Percentiles rank a stretch among this genome's conserved stretches.
Evolutionary conservation across 495 filamentous ascomycete genomes (phyloP).

Genomic region (Chaetomium cochliodes): DNA sequence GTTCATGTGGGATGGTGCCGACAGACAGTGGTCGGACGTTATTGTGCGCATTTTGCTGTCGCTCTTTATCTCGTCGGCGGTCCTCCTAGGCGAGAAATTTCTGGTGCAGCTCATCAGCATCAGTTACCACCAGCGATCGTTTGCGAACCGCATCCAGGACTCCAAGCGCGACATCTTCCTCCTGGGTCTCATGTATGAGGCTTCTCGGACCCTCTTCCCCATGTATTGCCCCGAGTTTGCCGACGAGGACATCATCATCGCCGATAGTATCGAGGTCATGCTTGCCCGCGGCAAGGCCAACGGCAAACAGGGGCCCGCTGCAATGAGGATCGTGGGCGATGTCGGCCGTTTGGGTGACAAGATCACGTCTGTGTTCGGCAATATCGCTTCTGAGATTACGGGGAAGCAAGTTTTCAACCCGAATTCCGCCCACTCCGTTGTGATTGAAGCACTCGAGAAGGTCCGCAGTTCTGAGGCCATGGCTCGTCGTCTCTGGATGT

Average conservation of each 20-base stretch:
- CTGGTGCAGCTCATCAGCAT: conserved; percentile 91
- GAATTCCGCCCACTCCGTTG: conserved; percentile 80
- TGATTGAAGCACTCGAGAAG: conserved; percentile 84
- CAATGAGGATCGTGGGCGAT: conserved; percentile 73
- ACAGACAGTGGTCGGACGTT: conserved; percentile 43
- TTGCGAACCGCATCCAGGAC: conserved; percentile 79
- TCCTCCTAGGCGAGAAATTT: conserved; percentile 77
- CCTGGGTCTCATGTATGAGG: conserved; percentile 81
- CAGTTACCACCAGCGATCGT: conserved; percentile 91
- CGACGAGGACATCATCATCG: conserved; percentile 88
- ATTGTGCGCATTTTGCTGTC: conserved; percentile 74
- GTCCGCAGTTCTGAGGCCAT: conserved; percentile 79
- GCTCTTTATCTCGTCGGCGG: conserved; percentile 68
- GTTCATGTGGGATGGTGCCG: conserved; percentile 51
- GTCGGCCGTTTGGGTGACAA: conserved; percentile 86
- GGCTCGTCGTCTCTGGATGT: conserved; percentile 94
- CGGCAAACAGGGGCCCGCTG: conserved; percentile 57
- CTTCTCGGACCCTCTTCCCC: conserved; percentile 82
- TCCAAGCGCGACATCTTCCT: conserved; percentile 82
- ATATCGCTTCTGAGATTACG: conserved; percentile 88
- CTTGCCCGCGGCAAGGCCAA: conserved; percentile 48
- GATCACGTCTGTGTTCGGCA: conserved; percentile 87
- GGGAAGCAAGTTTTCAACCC: conserved; percentile 94
- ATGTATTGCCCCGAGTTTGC: conserved; percentile 86
- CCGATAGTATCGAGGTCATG: conserved; percentile 64